Percentiles rank a stretch among this genome's conserved stretches.
Evolutionary conservation across 176 grass and related monocot species (phyloP).

Genomic region (Leersia perrieri): DNA sequence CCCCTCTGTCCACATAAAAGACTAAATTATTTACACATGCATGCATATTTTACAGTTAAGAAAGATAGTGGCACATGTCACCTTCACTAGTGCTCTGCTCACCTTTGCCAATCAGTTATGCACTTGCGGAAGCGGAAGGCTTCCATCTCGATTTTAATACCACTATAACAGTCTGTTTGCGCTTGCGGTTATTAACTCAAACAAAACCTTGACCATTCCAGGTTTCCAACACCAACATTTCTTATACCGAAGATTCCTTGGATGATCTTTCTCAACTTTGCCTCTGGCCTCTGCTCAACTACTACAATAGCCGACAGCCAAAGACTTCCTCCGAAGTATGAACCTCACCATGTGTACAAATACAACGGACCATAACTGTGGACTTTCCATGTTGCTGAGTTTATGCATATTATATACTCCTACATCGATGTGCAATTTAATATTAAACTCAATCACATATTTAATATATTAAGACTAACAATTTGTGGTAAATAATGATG

Average conservation of each 20-base stretch:
- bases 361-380: too few species aligned
- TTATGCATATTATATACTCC: background rate
- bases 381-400: background rate
- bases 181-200: background rate
- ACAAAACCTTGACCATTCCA: background rate
- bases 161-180: background rate
- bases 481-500: too few species aligned
- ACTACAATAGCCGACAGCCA: background rate
- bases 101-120: constrained; percentile 7
- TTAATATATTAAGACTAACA: background rate
- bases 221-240: background rate
- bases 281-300: background rate
- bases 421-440: background rate
- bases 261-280: background rate
- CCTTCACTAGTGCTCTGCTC: background rate
- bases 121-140: too few species aligned
- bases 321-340: background rate
- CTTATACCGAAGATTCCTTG: background rate
- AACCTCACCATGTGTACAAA: background rate
- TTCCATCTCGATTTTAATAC: background rate
- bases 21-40: background rate
- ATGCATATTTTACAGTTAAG: background rate
- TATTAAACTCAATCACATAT: background rate
- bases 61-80: background rate
- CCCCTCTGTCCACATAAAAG: background rate